Base-by-base conservation (phyloP, 2,329 filamentous ascomycete genomes). In the Apiospora rasikravindrae region DNA sequence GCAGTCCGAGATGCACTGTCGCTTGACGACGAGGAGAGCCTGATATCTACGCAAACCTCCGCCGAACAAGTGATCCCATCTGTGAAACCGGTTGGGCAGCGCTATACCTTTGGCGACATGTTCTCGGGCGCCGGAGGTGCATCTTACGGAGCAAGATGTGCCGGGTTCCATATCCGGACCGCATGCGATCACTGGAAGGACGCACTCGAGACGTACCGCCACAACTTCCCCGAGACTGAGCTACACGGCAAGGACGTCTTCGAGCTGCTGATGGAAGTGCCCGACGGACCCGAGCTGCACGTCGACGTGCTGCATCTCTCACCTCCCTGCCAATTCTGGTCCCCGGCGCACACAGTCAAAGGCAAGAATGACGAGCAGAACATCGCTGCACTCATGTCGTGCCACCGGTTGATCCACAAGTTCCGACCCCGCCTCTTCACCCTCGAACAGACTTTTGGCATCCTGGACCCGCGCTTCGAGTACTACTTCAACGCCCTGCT, bases 301-400 rank as follows among this genome's bases (percentile, higher is more conserved):
- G 88, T 92, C 0, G 93, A 96, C 75, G 83, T 96, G 1, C 82
- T 94, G 0, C 94, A 97, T 74, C 81, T 95, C 0, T 94, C 92
- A 0, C 93, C 93, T 0, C 94, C 94, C 0, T 97, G 94, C 71
- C 93, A 96, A 75, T 89, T 88, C 2, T 95, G 91, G 79, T 95
- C 93, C 0, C 89, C 90, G 0, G 92, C 91, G 0, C 91, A 97
- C 73, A 95, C 93, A 0, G 79, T 86, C 0, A 75, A 81, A 0
- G 87, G 88, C 0, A 83, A 83, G 8, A 86, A 90, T 29, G 91
- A 95, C 66, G 92, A 93, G 0, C 85, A 82, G 0, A 96, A 97
- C 75, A 90, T 89, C 0, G 89, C 90, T 1, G 86, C 86, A 0
- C 77, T 91, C 0, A 89, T 87, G 73, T 83, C 86, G 0, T 89